Base-by-base conservation (phyloP, 2,329 filamentous ascomycete species). In the Epichloe sylvatica region DNA sequence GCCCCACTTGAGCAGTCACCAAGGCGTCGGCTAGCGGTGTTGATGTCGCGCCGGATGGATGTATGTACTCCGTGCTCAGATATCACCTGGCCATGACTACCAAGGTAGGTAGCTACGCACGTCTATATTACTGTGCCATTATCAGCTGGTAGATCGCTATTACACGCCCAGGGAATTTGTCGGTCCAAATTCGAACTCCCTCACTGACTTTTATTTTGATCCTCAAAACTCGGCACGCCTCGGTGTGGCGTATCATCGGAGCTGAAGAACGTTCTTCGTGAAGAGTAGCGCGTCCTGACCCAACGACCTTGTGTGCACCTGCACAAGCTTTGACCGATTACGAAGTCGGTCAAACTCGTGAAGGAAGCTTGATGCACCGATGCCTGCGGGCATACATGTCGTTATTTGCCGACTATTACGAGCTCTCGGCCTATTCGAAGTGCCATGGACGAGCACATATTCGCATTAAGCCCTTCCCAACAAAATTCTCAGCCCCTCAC, bases 401-500 rank as follows among this genome's bases (percentile, higher is more conserved):
- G 6, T 25, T 33, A 11, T 12, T 15, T 6, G 23, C 25, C 23
- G 17, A 15, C 5, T 6, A 25, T 37, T 33, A 23, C 35, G 15
- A 39, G 42, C 36, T 19, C n/a, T 25, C 21, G 11, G 17, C 30
- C 17, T 39, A 21, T 6, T 19, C 13, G 33, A 49, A 42, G 17
- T 45, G 41, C 15, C 45, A 50, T 52, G 52, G 50, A 52, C 15
- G 17, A 50, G 23, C 13, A 42, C 23, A 15, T 13, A 19, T 7
- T 21, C 40, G 39, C 38, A n/a, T 40, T 34, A 25, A 45, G 33
- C 34, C n/a, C 23, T n/a, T 11, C 38, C 39, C 35, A 33, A 25
- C 30, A 38, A 25, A 13, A 54, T 25, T 12, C 53, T 41, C 52
- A 52, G 47, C 52, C 54, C 36, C 47, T 56, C 40, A 49, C 58